These are phyloP conservation scores for Pythium rishiriense DNA, from an alignment of 352 stramenopile species.

Conservation along the genomic window DNA sequence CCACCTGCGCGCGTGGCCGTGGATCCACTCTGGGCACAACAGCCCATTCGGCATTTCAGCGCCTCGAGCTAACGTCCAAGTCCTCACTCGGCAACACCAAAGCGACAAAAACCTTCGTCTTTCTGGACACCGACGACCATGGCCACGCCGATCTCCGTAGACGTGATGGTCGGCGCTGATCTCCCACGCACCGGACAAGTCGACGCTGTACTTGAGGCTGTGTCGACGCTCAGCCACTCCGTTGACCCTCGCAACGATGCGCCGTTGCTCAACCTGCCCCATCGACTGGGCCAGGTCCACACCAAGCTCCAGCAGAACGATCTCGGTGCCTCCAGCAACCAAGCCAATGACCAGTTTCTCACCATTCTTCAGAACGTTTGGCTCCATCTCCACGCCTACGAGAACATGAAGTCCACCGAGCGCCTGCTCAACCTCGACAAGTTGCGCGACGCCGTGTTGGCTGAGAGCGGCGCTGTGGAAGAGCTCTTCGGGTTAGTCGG, in stretches of 20 bases:
- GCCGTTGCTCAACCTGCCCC: not conserved
- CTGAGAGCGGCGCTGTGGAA: not conserved
- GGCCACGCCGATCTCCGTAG: too few species aligned
- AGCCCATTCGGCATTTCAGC: too few species aligned
- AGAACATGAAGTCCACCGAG: not conserved
- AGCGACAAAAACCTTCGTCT: too few species aligned
- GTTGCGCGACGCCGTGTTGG: not conserved
- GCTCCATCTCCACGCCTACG: not conserved
- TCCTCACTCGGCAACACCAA: too few species aligned
- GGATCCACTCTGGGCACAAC: too few species aligned
- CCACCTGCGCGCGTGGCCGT: too few species aligned
- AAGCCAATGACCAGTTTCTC: not conserved
- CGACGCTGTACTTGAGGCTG: not conserved
- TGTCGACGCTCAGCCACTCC: not conserved
- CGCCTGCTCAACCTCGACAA: constrained; percentile 9
- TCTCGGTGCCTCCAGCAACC: not conserved
- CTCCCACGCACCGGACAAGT: too few species aligned
- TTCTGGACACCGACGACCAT: too few species aligned
- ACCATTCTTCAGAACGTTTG: not conserved
- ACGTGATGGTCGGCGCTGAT: too few species aligned
- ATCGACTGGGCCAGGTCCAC: not conserved
- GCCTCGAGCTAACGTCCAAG: too few species aligned
- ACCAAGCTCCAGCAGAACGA: not conserved
- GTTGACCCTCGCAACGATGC: not conserved
- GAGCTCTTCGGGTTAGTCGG: constrained; percentile 2